Conservation (phyloP, 1,284 basidiomycete genomes). For the Boletus nobilissimus region DNA sequence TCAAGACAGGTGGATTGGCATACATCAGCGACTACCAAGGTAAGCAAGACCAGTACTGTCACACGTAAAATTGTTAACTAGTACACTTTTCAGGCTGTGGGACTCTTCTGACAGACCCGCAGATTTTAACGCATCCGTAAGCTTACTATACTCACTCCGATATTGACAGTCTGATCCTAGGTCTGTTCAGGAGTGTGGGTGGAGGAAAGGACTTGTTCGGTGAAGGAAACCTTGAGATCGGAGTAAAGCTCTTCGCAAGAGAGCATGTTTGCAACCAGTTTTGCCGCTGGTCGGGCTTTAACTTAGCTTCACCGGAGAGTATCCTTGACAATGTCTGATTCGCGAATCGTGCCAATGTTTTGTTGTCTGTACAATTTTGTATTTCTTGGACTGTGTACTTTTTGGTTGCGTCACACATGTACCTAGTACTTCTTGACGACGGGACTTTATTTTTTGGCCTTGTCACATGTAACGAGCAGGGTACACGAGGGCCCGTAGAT, state of each 20-base stretch:
- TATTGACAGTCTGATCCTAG: neutral
- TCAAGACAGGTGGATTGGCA: neutral
- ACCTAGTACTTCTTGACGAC: neutral
- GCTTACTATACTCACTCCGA: neutral
- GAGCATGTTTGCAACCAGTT: too few species aligned
- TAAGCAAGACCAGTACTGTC: neutral
- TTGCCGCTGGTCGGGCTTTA: too few species aligned
- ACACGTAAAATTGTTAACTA: neutral
- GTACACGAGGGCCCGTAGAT: too few species aligned
- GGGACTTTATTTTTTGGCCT: neutral
- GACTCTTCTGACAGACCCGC: neutral
- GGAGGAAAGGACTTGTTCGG: too few species aligned
- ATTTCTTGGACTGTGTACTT: neutral
- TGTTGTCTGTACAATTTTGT: neutral
- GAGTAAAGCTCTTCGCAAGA: too few species aligned
- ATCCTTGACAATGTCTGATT: neutral
- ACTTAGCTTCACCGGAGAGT: neutral
- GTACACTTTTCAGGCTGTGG: neutral
- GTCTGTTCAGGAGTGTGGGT: neutral
- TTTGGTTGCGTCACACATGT: neutral
- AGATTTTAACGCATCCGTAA: neutral
- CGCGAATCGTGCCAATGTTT: neutral
- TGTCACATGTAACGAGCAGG: neutral
- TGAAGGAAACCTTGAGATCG: too few species aligned
- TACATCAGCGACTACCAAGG: neutral